Evolutionary conservation across 75 land plant genomes (phyloP).

Genomic region (Adiantum capillusveneris): DNA sequence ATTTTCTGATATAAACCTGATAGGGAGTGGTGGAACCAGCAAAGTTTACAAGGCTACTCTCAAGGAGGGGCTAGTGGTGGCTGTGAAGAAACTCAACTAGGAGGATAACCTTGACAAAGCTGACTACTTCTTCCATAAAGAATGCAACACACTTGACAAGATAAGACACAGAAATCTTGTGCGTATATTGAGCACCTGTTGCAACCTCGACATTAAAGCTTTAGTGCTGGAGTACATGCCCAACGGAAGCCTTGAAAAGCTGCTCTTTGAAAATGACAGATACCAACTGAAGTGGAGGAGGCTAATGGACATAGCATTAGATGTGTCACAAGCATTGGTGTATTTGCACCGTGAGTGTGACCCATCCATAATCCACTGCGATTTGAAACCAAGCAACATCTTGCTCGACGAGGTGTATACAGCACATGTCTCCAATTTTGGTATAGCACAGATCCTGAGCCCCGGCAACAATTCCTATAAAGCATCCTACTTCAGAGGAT

Average conservation of each 20-base stretch:
- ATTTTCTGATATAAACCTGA: no score
- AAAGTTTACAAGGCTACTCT: no score
- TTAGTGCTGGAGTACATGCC: conserved; percentile 66
- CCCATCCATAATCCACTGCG: conserved; percentile 65
- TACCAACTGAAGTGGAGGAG: conserved; percentile 25
- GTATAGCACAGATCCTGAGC: conserved; percentile 45
- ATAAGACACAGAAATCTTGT: conserved; percentile 63
- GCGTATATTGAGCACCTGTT: conserved; percentile 45
- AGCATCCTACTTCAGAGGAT: conserved; percentile 40
- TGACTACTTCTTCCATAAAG: conserved; percentile 10
- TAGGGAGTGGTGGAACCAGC: no score
- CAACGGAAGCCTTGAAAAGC: conserved; percentile 68
- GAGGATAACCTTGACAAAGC: conserved; percentile 1
- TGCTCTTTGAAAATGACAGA: conserved; percentile 19
- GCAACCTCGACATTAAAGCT: conserved; percentile 36
- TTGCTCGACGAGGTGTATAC: conserved; percentile 58
- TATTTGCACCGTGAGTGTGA: conserved; percentile 70
- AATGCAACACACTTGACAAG: conserved; percentile 40
- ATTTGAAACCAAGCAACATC: conserved; percentile 78
- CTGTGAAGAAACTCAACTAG: conserved; percentile 58
- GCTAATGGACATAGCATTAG: conserved; percentile 34
- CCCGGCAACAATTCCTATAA: not conserved
- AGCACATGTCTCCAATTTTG: conserved; percentile 62
- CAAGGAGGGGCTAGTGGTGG: conserved; percentile 41
- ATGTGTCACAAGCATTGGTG: conserved; percentile 62